A percentile compares a stretch with the other conserved stretches of the same genome.
Evolutionary conservation across 257 asterid species (phyloP).

Genomic region (Solanum lignicaule): DNA sequence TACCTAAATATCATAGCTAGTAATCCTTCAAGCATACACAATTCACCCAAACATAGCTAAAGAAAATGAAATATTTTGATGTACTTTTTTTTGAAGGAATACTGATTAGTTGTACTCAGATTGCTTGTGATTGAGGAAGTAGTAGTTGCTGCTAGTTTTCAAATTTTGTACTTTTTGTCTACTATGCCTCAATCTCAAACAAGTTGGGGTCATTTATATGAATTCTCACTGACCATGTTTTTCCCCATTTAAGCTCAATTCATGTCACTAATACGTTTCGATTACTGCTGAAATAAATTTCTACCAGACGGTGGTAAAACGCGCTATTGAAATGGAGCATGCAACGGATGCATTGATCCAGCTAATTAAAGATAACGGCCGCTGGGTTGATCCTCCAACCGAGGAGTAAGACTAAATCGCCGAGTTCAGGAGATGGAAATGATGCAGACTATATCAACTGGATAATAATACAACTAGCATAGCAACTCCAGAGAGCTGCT

Average conservation of each 20-base stretch:
- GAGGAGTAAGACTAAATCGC: conserved; percentile 31
- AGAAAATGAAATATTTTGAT: neutral
- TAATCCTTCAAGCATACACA: neutral
- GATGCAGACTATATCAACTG: neutral
- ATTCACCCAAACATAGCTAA: neutral
- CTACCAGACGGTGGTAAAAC: conserved; percentile 58
- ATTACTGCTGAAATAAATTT: neutral
- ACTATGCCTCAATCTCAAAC: neutral
- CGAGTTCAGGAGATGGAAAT: neutral
- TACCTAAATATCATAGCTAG: neutral
- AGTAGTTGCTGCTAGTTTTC: neutral
- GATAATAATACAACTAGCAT: neutral
- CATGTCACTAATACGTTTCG: neutral
- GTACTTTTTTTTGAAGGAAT: neutral
- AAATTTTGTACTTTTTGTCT: neutral
- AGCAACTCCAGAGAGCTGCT: neutral
- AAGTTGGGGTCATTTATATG: neutral
- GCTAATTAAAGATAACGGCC: conserved; percentile 72
- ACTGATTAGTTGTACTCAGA: neutral
- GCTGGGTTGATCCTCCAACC: conserved; percentile 74
- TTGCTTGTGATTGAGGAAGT: neutral
- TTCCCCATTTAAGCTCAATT: neutral
- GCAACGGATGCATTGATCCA: conserved; percentile 81
- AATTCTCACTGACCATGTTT: neutral
- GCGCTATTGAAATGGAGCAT: conserved; percentile 62